These are phyloP conservation scores for Margaritispora aquatica DNA, from an alignment of 495 filamentous ascomycete genomes.

Conservation along the genomic window DNA sequence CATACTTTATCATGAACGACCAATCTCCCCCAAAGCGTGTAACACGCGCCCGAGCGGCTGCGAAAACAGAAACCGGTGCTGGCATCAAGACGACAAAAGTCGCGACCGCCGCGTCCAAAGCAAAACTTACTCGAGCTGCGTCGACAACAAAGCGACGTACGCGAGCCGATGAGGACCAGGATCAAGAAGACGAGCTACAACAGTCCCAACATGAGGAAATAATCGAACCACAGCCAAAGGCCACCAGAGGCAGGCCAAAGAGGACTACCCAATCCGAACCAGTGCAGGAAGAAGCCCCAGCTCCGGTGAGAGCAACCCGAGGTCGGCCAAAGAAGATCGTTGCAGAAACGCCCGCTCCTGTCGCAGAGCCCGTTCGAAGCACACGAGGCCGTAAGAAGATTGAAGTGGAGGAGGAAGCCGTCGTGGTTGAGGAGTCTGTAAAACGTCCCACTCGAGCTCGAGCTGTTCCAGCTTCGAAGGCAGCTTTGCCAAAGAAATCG, in stretches of 20 bases:
- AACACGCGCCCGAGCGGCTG: constrained; percentile 52
- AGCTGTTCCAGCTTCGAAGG: constrained; percentile 30
- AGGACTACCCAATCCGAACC: constrained; percentile 17
- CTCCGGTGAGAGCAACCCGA: constrained; percentile 30
- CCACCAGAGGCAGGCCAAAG: constrained; percentile 32
- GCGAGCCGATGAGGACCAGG: constrained; percentile 35
- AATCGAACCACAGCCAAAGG: constrained; percentile 27
- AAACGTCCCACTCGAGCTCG: constrained; percentile 27
- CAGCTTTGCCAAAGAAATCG: constrained; percentile 37
- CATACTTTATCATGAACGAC: constrained; percentile 31
- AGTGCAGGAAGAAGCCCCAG: constrained; percentile 16
- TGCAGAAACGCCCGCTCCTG: constrained; percentile 7
- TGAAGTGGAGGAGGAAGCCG: constrained; percentile 19
- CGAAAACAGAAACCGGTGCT: constrained; percentile 29
- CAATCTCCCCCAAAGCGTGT: constrained; percentile 52
- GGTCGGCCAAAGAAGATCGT: constrained; percentile 25
- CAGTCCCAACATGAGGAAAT: constrained; percentile 34
- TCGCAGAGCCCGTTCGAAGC: constrained; percentile 24
- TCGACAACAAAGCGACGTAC: constrained; percentile 39
- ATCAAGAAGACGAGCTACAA: constrained; percentile 29
- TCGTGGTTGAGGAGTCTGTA: constrained; percentile 24
- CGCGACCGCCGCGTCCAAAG: constrained; percentile 32
- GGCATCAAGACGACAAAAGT: constrained; percentile 26
- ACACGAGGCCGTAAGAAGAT: constrained; percentile 26
- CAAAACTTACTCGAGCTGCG: constrained; percentile 29